Evolutionary conservation across 345 rosid species (phyloP).

Genomic region (Eutrema heterophyllum): DNA sequence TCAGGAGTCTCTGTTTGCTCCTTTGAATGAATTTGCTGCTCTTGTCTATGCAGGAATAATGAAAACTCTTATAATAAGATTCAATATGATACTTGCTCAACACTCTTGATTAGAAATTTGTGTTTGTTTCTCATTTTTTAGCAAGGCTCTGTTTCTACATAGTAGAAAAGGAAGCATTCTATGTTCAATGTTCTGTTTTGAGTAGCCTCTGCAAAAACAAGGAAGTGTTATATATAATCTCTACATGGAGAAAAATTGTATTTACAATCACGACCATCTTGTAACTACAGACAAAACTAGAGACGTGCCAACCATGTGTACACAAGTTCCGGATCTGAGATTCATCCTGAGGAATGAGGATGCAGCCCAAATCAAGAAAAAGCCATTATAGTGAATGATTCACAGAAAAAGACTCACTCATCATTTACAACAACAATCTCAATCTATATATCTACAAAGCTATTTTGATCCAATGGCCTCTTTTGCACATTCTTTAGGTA

Average conservation of each 20-base stretch:
- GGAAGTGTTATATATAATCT: neutral
- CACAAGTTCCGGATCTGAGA: slow-evolving; percentile 19
- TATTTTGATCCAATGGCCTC: slow-evolving; percentile 17
- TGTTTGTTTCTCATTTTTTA: neutral
- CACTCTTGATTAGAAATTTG: neutral
- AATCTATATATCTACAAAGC: slow-evolving; percentile 22
- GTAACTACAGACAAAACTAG: slow-evolving; percentile 21
- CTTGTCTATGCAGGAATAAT: neutral
- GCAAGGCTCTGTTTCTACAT: neutral
- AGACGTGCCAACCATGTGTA: slow-evolving; percentile 25
- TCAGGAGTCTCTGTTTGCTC: slow-evolving; percentile 18
- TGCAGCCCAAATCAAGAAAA: neutral
- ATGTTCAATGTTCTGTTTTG: neutral
- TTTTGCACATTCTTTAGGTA: slow-evolving; percentile 46
- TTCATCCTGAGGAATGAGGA: neutral
- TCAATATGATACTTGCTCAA: neutral
- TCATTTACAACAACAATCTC: slow-evolving; percentile 21
- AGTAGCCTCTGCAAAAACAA: neutral
- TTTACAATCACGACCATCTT: slow-evolving; percentile 14
- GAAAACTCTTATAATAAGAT: neutral
- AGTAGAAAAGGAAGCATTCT: neutral
- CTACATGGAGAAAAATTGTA: neutral
- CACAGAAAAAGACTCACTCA: slow-evolving; percentile 14
- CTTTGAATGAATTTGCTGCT: neutral
- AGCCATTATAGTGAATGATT: neutral